These are phyloP conservation scores for Astraeus odoratus DNA, from an alignment of 768 basidiomycete species.

Conservation along the genomic window DNA sequence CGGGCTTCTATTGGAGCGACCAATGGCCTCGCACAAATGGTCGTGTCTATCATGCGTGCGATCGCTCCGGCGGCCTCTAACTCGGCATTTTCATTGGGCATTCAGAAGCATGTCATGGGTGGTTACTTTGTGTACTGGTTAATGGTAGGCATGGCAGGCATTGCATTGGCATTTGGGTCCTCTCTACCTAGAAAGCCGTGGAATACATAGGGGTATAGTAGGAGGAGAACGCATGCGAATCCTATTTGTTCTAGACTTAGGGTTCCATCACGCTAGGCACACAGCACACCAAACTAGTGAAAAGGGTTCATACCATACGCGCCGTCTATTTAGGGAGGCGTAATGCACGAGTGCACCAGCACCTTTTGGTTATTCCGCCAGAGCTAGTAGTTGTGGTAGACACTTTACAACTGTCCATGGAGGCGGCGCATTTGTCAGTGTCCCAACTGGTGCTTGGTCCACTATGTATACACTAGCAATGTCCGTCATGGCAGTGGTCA, in stretches of 20 bases:
- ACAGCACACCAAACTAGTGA: no score
- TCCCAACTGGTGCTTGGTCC: no score
- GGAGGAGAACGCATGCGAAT: neutral
- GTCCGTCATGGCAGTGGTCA: no score
- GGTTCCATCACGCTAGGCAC: no score
- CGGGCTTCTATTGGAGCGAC: slow-evolving; percentile 60
- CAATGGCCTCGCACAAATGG: slow-evolving; percentile 44
- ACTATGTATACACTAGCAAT: no score
- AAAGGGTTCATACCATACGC: no score
- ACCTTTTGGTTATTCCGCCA: no score
- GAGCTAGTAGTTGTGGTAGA: no score
- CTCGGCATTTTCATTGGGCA: slow-evolving; percentile 23
- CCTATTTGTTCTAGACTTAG: neutral
- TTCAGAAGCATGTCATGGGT: slow-evolving; percentile 36
- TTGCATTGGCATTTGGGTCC: slow-evolving; percentile 24
- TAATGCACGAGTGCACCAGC: no score
- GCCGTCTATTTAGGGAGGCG: no score
- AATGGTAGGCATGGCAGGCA: slow-evolving; percentile 23
- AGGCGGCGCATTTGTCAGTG: no score
- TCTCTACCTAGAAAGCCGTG: slow-evolving; percentile 27
- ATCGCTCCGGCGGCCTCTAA: slow-evolving; percentile 21
- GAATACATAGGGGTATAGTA: slow-evolving; percentile 13
- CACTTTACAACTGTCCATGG: no score
- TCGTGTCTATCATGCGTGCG: slow-evolving; percentile 25
- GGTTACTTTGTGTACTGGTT: slow-evolving; percentile 51